phyloP scores from a whole-genome alignment of 179 eudicot species.

The Beta corolliflora region DNA sequence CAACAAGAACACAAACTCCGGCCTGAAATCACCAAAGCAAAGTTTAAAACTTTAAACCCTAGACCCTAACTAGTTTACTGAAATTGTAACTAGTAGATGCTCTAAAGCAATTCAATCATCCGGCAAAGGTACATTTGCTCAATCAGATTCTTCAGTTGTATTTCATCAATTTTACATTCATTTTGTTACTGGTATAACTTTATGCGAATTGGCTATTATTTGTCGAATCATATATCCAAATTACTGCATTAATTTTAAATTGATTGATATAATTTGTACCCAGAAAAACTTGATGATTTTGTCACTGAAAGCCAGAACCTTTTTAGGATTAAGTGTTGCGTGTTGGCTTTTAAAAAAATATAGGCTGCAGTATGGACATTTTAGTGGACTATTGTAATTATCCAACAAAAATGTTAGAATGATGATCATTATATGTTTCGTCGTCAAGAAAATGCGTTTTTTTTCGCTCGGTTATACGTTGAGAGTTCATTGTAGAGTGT shows the following conservation, averaged over 20 bases:
- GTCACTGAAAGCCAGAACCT: not conserved
- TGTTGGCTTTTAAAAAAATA: not conserved
- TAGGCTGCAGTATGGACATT: not conserved
- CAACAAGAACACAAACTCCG: too few relatives aligned
- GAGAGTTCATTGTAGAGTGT: too few relatives aligned
- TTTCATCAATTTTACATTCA: not conserved
- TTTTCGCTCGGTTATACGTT: too few relatives aligned
- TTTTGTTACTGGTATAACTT: not conserved
- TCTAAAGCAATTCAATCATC: not conserved
- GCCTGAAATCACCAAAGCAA: not conserved
- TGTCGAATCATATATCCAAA: not conserved
- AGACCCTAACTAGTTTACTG: not conserved
- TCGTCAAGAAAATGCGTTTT: too few relatives aligned
- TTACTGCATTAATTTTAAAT: not conserved
- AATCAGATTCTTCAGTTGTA: not conserved
- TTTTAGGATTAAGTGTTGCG: not conserved
- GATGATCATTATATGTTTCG: too few relatives aligned
- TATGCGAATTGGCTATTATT: not conserved
- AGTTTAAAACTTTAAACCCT: not conserved
- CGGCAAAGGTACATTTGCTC: not conserved
- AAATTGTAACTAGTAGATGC: not conserved
- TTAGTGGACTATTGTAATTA: too few relatives aligned
- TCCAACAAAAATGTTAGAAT: too few relatives aligned
- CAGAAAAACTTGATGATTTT: not conserved
- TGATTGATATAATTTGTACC: too few relatives aligned